A percentile compares a stretch with the other conserved stretches of the same genome.
Evolutionary conservation across 73 alveolate genomes (phyloP).

Genomic region (Tetrahymena thermophila): DNA sequence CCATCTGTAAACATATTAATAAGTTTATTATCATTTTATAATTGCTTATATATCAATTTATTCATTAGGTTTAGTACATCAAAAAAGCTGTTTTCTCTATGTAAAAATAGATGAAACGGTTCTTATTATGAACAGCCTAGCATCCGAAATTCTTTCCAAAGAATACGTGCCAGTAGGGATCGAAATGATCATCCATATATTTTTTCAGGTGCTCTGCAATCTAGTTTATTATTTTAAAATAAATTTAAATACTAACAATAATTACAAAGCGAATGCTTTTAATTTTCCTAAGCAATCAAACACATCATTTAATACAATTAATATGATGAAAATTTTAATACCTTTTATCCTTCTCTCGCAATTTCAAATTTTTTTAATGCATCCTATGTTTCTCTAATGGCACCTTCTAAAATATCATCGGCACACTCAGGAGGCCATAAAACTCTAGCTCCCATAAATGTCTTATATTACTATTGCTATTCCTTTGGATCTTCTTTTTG

Average conservation of each 20-base stretch:
- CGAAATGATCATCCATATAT: slow-evolving; percentile 92
- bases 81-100: slow-evolving; percentile 77
- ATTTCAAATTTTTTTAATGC: slow-evolving; percentile 19
- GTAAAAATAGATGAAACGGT: slow-evolving; percentile 90
- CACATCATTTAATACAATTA: neutral
- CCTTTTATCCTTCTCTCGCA: slow-evolving; percentile 48
- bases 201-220: slow-evolving; percentile 73
- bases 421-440: slow-evolving; percentile 92
- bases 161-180: slow-evolving; percentile 98
- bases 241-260: neutral
- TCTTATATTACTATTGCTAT: slow-evolving; percentile 25
- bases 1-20: neutral
- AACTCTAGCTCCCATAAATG: slow-evolving; percentile 75
- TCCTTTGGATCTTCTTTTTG: neutral
- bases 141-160: slow-evolving; percentile 96
- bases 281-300: neutral
- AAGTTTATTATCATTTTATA: neutral
- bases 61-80: slow-evolving; percentile 58
- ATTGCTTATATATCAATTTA: neutral
- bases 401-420: slow-evolving; percentile 85
- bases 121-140: slow-evolving; percentile 92
- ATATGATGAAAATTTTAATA: neutral
- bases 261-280: too few relatives aligned
- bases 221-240: neutral
- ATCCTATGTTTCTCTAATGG: slow-evolving; percentile 47